phyloP scores from a whole-genome alignment of 805 yeast species.

The Hanseniaspora thailandica region DNA sequence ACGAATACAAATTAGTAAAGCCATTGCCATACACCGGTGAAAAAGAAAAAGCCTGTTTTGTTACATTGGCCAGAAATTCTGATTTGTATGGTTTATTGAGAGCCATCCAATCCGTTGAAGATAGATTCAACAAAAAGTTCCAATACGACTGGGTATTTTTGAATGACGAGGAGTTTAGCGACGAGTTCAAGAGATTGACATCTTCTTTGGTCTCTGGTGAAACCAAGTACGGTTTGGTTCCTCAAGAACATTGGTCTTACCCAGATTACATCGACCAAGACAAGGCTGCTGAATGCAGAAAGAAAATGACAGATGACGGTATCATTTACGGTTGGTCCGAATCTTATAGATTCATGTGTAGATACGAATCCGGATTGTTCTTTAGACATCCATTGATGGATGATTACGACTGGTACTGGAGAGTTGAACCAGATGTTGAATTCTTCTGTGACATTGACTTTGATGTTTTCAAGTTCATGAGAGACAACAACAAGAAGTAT shows the following conservation, averaged over 20 bases:
- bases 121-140: constrained; percentile 69
- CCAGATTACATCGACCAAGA: constrained; percentile 72
- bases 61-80: constrained; percentile 64
- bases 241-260: constrained; percentile 77
- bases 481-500: constrained; percentile 59
- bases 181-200: constrained; percentile 65
- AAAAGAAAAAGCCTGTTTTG: constrained; percentile 66
- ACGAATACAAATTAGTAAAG: constrained; percentile 12
- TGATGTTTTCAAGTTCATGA: constrained; percentile 73
- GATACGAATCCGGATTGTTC: constrained; percentile 84
- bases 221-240: constrained; percentile 67
- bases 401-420: constrained; percentile 86
- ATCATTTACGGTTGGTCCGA: constrained; percentile 56
- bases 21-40: constrained; percentile 16
- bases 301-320: constrained; percentile 38
- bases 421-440: constrained; percentile 80
- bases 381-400: constrained; percentile 62
- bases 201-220: constrained; percentile 60
- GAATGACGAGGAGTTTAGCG: constrained; percentile 74
- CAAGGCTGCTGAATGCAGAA: constrained; percentile 47
- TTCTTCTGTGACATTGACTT: constrained; percentile 73
- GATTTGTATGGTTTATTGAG: constrained; percentile 52
- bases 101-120: constrained; percentile 72
- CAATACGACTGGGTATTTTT: constrained; percentile 92
- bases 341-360: constrained; percentile 82